phyloP scores from a whole-genome alignment of 148 eudicot species.

The Hydrangea macrophylla region DNA sequence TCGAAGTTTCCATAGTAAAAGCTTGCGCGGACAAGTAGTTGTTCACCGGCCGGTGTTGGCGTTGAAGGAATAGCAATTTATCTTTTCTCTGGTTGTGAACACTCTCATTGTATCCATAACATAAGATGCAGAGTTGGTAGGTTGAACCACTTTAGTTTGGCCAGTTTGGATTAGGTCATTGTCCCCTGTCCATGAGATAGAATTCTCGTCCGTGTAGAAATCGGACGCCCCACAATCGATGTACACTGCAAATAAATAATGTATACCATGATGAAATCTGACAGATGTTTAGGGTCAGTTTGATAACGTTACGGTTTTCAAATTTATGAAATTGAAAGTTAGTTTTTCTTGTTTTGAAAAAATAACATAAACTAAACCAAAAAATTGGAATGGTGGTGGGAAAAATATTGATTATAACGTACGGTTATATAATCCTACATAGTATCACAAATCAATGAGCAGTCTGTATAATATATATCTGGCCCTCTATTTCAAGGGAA shows the following conservation, averaged over 20 bases:
- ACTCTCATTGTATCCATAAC: conserved; percentile 32
- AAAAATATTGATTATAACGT: background rate
- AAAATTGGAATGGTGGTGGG: background rate
- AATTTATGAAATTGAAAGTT: too few relatives aligned
- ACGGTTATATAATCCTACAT: too few relatives aligned
- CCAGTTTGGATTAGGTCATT: conserved; percentile 14
- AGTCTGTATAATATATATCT: too few relatives aligned
- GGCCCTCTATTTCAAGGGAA: too few relatives aligned
- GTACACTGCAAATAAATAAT: conserved; percentile 20
- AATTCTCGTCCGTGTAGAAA: conserved; percentile 15
- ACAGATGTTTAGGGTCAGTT: background rate
- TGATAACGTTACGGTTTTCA: too few relatives aligned
- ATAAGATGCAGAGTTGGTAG: conserved; percentile 12
- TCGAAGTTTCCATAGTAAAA: conserved; percentile 44
- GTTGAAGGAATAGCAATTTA: conserved; percentile 25
- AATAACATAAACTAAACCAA: background rate
- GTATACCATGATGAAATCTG: background rate
- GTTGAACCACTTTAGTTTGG: background rate
- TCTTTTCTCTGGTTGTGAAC: conserved; percentile 32
- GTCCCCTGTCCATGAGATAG: conserved; percentile 25
- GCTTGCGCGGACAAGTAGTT: conserved; percentile 31
- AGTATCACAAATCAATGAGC: too few relatives aligned
- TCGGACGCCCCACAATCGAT: conserved; percentile 31
- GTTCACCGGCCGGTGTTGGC: conserved; percentile 11
- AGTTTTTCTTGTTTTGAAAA: too few relatives aligned